These are phyloP conservation scores for Trypanosomatidae sp. DNA, from an alignment of 208 protist species.

Conservation along the genomic window DNA sequence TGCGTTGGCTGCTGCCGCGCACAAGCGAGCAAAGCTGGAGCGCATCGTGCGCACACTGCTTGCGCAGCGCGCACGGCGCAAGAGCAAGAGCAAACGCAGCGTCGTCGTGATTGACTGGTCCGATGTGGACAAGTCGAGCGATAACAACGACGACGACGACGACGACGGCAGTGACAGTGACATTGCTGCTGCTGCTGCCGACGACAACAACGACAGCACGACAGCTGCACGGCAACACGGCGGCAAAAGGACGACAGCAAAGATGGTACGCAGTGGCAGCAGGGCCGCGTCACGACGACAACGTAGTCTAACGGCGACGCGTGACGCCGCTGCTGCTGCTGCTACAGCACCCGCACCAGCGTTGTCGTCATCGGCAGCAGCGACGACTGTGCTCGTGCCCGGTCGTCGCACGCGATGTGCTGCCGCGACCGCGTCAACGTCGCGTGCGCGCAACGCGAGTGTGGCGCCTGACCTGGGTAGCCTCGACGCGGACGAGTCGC, in stretches of 20 bases:
- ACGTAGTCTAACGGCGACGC: no score
- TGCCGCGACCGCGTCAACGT: slow-evolving; percentile 1
- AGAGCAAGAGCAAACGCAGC: slow-evolving; percentile 61
- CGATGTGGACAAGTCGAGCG: slow-evolving; percentile 19
- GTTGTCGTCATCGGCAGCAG: no score
- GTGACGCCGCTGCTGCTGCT: no score
- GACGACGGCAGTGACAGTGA: background rate
- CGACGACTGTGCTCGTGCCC: no score
- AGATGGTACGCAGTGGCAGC: no score
- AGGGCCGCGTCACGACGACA: no score
- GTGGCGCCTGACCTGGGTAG: slow-evolving; percentile 21
- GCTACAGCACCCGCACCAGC: no score
- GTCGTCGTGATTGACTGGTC: slow-evolving; percentile 82
- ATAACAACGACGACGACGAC: slow-evolving; percentile 1
- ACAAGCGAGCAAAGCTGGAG: slow-evolving; percentile 43
- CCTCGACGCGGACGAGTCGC: slow-evolving; percentile 27
- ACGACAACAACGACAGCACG: background rate
- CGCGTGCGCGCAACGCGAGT: slow-evolving; percentile 14
- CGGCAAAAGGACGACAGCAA: no score
- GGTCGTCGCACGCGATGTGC: no score
- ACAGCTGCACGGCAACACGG: no score
- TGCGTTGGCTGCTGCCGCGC: slow-evolving; percentile 1
- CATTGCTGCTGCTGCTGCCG: slow-evolving; percentile 3
- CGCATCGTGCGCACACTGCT: slow-evolving; percentile 54
- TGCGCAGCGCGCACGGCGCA: slow-evolving; percentile 14